These are phyloP conservation scores for Achaetomiella virescens DNA, from an alignment of 495 filamentous ascomycete species.

Conservation along the genomic window DNA sequence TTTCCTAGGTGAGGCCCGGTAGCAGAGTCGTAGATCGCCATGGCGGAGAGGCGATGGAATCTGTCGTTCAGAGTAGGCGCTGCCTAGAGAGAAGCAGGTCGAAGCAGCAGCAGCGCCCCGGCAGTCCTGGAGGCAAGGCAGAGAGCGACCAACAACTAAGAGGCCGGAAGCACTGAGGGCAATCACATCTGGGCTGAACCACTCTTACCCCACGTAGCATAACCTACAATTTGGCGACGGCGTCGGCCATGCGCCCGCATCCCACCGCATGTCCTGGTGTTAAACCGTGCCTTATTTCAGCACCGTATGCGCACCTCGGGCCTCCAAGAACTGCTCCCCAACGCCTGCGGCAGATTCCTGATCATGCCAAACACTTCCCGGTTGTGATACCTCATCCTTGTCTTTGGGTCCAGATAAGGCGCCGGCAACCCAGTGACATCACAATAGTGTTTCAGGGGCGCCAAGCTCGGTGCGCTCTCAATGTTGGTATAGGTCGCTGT, in stretches of 20 bases:
- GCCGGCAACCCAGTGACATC: conserved; percentile 88
- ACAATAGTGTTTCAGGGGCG: conserved; percentile 77
- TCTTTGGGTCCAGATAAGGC: conserved; percentile 90
- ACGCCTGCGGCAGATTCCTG: conserved; percentile 65
- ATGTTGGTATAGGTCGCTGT: conserved; percentile 91
- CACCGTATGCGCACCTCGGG: conserved; percentile 84
- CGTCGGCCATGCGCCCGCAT: too few relatives aligned
- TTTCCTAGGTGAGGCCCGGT: not conserved
- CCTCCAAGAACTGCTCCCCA: conserved; percentile 80
- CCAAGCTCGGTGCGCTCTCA: conserved; percentile 79
- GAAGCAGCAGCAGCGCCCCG: not conserved
- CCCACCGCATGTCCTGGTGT: too few relatives aligned
- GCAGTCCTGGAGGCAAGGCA: not conserved
- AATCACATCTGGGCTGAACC: too few relatives aligned
- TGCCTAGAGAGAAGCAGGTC: not conserved
- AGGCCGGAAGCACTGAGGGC: too few relatives aligned
- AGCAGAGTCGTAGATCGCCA: not conserved
- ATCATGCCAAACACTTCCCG: conserved; percentile 82
- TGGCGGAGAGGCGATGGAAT: not conserved
- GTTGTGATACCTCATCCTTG: conserved; percentile 80
- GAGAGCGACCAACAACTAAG: too few relatives aligned
- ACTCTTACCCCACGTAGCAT: too few relatives aligned
- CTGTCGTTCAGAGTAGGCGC: not conserved
- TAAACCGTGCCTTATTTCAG: conserved; percentile 53
- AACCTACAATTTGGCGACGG: too few relatives aligned